These are phyloP conservation scores for Phytopythium montanum DNA, from an alignment of 352 stramenopile genomes.

Conservation along the genomic window DNA sequence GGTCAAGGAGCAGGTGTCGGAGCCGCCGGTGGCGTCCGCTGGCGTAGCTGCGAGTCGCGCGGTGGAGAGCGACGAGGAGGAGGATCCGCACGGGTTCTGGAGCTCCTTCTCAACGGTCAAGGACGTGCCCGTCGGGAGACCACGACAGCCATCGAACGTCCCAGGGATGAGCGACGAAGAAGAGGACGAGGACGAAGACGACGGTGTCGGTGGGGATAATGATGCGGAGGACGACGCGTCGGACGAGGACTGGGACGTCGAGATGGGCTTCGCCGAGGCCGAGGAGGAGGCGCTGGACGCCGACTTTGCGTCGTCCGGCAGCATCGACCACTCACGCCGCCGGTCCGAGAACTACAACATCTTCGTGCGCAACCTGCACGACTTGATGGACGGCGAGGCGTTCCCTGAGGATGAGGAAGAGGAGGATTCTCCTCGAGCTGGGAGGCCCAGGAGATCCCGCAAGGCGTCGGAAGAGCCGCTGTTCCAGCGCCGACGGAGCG, in stretches of 20 bases:
- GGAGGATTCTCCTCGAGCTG: slow-evolving; percentile 12
- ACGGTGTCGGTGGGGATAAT: slow-evolving; percentile 5
- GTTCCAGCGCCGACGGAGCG: slow-evolving; percentile 50
- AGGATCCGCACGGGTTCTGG: slow-evolving; percentile 13
- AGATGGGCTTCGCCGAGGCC: slow-evolving; percentile 66
- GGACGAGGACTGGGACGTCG: slow-evolving; percentile 73
- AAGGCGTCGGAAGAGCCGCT: slow-evolving; percentile 53
- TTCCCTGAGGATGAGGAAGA: slow-evolving; percentile 54
- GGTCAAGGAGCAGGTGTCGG: slow-evolving; percentile 8
- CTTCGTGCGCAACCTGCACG: slow-evolving; percentile 71
- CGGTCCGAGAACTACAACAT: slow-evolving; percentile 81
- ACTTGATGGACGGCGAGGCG: slow-evolving; percentile 72
- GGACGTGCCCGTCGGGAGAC: slow-evolving; percentile 6
- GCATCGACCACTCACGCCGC: slow-evolving; percentile 53
- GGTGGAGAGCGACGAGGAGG: slow-evolving; percentile 17
- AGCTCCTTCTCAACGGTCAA: slow-evolving; percentile 13
- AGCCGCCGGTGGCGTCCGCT: neutral
- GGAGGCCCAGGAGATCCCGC: slow-evolving; percentile 9
- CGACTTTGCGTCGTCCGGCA: slow-evolving; percentile 23
- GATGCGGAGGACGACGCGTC: slow-evolving; percentile 22
- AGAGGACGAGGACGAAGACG: slow-evolving; percentile 4
- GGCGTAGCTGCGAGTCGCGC: slow-evolving; percentile 7
- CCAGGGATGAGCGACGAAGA: slow-evolving; percentile 4
- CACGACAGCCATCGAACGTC: neutral
- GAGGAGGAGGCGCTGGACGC: slow-evolving; percentile 10